Evolutionary conservation across 2,329 filamentous ascomycete species (phyloP), one percentile per base, ranked within the genome.

Genomic region (Akanthomyces uredinophilus): DNA sequence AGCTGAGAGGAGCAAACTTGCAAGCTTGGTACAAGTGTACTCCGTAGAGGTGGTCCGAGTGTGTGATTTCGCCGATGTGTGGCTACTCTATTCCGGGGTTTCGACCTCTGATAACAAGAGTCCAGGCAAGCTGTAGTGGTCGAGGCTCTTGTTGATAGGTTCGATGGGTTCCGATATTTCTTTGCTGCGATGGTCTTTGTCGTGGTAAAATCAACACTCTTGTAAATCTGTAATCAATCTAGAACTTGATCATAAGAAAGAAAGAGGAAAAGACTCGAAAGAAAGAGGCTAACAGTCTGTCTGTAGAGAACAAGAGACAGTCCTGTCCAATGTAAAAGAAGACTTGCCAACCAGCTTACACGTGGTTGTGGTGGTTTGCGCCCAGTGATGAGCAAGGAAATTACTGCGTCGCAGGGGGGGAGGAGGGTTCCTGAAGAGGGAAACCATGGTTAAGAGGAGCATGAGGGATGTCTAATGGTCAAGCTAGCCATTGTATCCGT

Each of bases 341-440:
- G 16, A 32, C 47, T 22, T 52, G 49, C 32, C 49, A 37, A 37
- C 46, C 18, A 37, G 49, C 32, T 35, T 35, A 11, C 24, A 35
- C 27, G 18, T 20, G 24, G 11, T 37, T 37, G n/a, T 20, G 22
- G 43, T 16, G 37, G 37, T 39, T 39, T 44, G 50, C 32, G 35
- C 32, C 32, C 32, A 35, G 32, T 35, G 13, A 14, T 14, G 41
- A 27, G 43, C 13, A 46, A 16, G 55, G 55, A 59, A 50, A 59
- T 59, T 50, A 41, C 55, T 29, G 46, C 50, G 55, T 59, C 55
- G 46, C 55, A 59, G 55, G 55, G 54, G 22, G 7, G 27, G 20
- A 20, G 41, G 20, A 20, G n/a, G 41, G 27, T 29, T 29, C 27
- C 27, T 6, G 27, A 29, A 29, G 27, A 6, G 27, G 24, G 41